Base-by-base conservation (phyloP, 768 basidiomycete genomes). In the Pulveroboletus sp. region DNA sequence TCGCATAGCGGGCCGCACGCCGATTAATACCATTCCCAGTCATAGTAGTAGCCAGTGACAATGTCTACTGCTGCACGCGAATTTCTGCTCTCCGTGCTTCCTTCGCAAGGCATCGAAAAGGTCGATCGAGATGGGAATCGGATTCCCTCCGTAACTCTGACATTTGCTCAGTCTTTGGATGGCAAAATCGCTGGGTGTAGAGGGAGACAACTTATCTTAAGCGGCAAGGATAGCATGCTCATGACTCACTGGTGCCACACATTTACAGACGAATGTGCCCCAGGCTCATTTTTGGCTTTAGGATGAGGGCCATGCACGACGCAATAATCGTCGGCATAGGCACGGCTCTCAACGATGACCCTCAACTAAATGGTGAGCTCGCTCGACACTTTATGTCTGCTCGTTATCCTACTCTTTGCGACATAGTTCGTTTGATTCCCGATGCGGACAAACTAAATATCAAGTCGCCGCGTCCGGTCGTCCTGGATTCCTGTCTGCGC, bases 231-330 rank as follows among this genome's bases (percentile, higher is more conserved):
- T 59, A 92, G 88, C 66, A 86, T 94, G 84, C 55, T 79, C 35
- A 91, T 99, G 87, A 98, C 95, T 11, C 95, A 98, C 67, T 89
- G 90, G 94, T 92, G 60, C 53, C 56, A 10, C 21, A 16, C 34
- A 10, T 49, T 19, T 27, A 20, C 32, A 39, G 17, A 33, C 29
- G 21, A 46, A 45, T 35, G 16, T 25, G 24, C 17, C 10, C 31
- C 27, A 16, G 42, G 25, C 44, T 41, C 38, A 58, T 33, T 25
- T 43, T 16, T 20, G 17, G 40, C 51, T 40, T 42, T 55, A 95
- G 94, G 84, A 82, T 98, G 81, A 75, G 95, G 53, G 77, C 90
- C 0, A 80, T 91, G 77, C 95, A 98, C 68, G 91, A 97, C 59
- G 93, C 79, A 9, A 97, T 99, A 51, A 71, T 99, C 13, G 76